Base-by-base conservation (phyloP, 2,329 filamentous ascomycete genomes). In the Exophiala sp. region DNA sequence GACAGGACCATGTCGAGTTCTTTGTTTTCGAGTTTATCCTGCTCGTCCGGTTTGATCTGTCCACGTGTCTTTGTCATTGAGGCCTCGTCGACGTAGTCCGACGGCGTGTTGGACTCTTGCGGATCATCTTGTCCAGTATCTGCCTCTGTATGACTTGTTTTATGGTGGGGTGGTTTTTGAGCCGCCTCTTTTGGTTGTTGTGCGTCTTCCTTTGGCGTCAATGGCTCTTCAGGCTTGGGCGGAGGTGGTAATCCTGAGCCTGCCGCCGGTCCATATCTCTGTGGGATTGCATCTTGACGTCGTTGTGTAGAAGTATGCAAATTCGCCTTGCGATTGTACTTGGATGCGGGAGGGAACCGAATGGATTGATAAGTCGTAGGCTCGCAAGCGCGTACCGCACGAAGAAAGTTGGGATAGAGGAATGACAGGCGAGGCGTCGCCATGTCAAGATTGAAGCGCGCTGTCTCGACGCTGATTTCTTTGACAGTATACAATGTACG, bases 361-460 rank as follows among this genome's bases (percentile, higher is more conserved):
- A 77, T 69, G 11, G 74, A 69, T 62, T 72, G 67, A 62, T 74
- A 71, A 20, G 69, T 71, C 29, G 59, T 72, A 38, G 69, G 74
- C 67, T 71, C 75, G 66, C 70, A 82, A 66, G 69, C 69, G 65
- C 78, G 75, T 59, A 78, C 68, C 12, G 78, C 75, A 50, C 84
- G 82, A 69, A 86, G 81, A 50, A 88, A 70, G 62, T 84, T 82
- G 42, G 86, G 85, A 62, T 87, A 88, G 14, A 89, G 75, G 65
- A 88, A 88, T 12, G 82, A 81, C 55, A 89, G 74, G 64, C 85
- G 78, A 56, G 76, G 73, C 20, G 80, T 76, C 59, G 84, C 78
- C 83, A 89, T 89, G 32, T 14, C 45, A 12, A 9, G 8, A 21
- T 32, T 32, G 24, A 29, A 29, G 24, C 24, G 24, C 24, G 40